Percentiles rank a stretch among this genome's conserved stretches.
These are phyloP conservation scores for Candida coquimbonensis DNA, from an alignment of 805 yeast species.

Conservation along the genomic window DNA sequence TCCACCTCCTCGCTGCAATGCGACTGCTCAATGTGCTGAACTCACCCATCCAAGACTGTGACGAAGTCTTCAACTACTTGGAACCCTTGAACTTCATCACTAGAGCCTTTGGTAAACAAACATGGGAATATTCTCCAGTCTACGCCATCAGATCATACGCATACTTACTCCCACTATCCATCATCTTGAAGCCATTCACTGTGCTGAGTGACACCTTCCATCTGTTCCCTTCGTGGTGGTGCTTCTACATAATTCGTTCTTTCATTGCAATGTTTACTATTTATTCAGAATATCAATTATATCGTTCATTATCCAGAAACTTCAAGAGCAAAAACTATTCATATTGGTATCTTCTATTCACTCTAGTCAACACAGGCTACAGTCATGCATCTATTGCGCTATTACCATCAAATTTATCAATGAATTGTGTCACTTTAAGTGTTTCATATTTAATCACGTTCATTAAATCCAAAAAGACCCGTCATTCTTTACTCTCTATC, in stretches of 20 bases:
- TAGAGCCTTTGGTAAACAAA: conserved; percentile 83
- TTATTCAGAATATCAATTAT: conserved; percentile 48
- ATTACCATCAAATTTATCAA: conserved; percentile 75
- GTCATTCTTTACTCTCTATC: conserved; percentile 26
- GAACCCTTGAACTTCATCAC: conserved; percentile 79
- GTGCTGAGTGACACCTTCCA: conserved; percentile 9
- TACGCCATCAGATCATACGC: conserved; percentile 85
- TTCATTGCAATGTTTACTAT: conserved; percentile 35
- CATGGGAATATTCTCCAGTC: conserved; percentile 94
- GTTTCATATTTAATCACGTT: conserved; percentile 31
- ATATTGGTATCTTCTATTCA: conserved; percentile 55
- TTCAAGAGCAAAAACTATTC: conserved; percentile 25
- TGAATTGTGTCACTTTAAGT: conserved; percentile 44
- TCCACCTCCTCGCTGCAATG: conserved; percentile 2
- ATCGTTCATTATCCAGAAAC: conserved; percentile 30
- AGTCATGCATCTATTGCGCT: conserved; percentile 83
- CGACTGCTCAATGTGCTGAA: conserved; percentile 37
- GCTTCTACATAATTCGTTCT: conserved; percentile 50
- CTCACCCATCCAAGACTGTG: conserved; percentile 84
- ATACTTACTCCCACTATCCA: conserved; percentile 45
- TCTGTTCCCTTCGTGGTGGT: conserved; percentile 17
- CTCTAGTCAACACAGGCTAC: conserved; percentile 70
- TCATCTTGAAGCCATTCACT: conserved; percentile 19
- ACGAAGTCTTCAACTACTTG: conserved; percentile 90
- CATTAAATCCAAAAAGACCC: conserved; percentile 10